Percentiles rank a stretch among this genome's conserved stretches.
Conservation (phyloP, 805 yeast genomes). For the Teunomyces panamensis region DNA sequence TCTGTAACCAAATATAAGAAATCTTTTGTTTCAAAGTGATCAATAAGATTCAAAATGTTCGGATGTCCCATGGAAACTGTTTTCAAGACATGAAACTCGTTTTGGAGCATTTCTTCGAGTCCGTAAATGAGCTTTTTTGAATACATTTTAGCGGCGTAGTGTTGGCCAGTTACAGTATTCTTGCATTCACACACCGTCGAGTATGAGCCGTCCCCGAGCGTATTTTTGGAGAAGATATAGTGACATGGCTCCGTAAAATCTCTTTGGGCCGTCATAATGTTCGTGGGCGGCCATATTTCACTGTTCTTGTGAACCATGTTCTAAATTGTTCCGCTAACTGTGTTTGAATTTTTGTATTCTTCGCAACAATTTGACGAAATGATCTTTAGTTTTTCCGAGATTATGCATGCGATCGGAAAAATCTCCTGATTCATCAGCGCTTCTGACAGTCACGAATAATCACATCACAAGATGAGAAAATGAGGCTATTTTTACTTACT, state of each 20-base stretch:
- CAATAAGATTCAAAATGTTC: conserved; percentile 59
- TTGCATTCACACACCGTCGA: conserved; percentile 51
- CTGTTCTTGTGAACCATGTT: background rate
- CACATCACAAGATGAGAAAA: background rate
- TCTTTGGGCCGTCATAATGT: conserved; percentile 11
- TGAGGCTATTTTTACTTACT: no score
- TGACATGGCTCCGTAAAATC: conserved; percentile 26
- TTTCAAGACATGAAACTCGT: conserved; percentile 58
- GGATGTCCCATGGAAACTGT: conserved; percentile 49
- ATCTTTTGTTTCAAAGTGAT: conserved; percentile 66
- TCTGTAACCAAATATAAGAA: conserved; percentile 59
- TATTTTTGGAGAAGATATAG: conserved; percentile 27
- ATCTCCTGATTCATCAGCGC: background rate
- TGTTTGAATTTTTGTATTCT: background rate
- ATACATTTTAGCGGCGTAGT: conserved; percentile 54
- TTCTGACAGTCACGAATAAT: background rate
- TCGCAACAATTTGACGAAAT: background rate
- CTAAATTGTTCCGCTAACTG: background rate
- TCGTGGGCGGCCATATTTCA: conserved; percentile 23
- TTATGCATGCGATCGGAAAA: background rate
- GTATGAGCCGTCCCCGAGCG: conserved; percentile 42
- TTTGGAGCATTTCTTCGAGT: conserved; percentile 50
- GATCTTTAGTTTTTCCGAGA: conserved; percentile 5
- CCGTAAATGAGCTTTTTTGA: conserved; percentile 50
- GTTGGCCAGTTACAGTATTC: conserved; percentile 35